Conservation (phyloP, 208 protist species). For the Trypanosoma platydactyli region DNA sequence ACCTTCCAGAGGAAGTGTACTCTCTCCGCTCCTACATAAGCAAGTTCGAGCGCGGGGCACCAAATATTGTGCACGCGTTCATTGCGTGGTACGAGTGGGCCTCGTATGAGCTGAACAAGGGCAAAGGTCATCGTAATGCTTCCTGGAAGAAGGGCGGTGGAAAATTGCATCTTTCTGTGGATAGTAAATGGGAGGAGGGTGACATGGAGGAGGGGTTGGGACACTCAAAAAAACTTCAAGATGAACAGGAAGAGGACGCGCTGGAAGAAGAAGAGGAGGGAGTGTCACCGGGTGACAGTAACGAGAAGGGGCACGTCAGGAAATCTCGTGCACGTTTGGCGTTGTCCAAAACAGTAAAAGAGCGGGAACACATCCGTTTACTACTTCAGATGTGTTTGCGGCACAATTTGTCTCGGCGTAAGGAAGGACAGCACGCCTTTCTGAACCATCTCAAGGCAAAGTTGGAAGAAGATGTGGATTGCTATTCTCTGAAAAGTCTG, state of each 20-base stretch:
- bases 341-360: slow-evolving; percentile 72
- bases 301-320: slow-evolving; percentile 25
- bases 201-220: no score
- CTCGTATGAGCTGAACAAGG: slow-evolving; percentile 63
- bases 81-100: slow-evolving; percentile 87
- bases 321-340: slow-evolving; percentile 46
- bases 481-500: slow-evolving; percentile 63
- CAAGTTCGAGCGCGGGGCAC: slow-evolving; percentile 63
- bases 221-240: no score
- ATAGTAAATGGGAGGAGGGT: slow-evolving; percentile 20
- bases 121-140: slow-evolving; percentile 28
- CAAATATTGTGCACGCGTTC: slow-evolving; percentile 59
- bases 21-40: slow-evolving; percentile 71
- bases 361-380: slow-evolving; percentile 78
- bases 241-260: slow-evolving; percentile 12
- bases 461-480: slow-evolving; percentile 64
- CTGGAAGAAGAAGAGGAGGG: slow-evolving; percentile 10
- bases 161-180: not conserved
- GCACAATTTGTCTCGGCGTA: slow-evolving; percentile 70
- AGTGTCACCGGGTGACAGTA: not conserved
- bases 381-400: slow-evolving; percentile 86
- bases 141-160: slow-evolving; percentile 1
- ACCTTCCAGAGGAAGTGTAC: slow-evolving; percentile 62
- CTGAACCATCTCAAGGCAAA: slow-evolving; percentile 77
- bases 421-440: slow-evolving; percentile 82